A percentile compares a stretch with the other conserved stretches of the same genome.
phyloP scores from a whole-genome alignment of 768 basidiomycete species.

The Pulveroboletus sp. region DNA sequence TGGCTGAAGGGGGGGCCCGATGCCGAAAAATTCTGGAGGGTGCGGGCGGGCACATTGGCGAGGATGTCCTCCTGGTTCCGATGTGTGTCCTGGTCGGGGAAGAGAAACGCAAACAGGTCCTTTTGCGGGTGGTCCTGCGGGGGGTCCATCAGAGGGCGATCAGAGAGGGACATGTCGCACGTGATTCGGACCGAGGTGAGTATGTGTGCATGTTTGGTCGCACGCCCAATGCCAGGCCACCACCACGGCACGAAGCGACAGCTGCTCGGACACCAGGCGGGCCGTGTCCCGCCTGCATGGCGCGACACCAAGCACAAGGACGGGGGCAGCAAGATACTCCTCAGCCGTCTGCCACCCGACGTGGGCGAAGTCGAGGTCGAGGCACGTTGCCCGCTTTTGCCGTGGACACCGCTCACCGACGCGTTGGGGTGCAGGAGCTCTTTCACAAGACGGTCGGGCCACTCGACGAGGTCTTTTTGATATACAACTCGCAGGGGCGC shows the following conservation, averaged over 20 bases:
- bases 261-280: slow-evolving; percentile 57
- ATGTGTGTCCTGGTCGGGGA: slow-evolving; percentile 29
- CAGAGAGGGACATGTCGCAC: background rate
- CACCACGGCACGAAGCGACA: slow-evolving; percentile 55
- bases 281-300: slow-evolving; percentile 63
- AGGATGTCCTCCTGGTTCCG: slow-evolving; percentile 19
- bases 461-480: slow-evolving; percentile 63
- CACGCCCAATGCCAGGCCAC: no score
- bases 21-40: slow-evolving; percentile 6
- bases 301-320: slow-evolving; percentile 38
- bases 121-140: slow-evolving; percentile 34
- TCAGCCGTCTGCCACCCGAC: slow-evolving; percentile 65
- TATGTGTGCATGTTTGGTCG: slow-evolving; percentile 9
- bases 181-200: slow-evolving; percentile 10
- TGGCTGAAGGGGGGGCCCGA: slow-evolving; percentile 16
- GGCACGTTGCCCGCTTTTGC: slow-evolving; percentile 35
- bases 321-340: slow-evolving; percentile 62
- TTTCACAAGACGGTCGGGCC: slow-evolving; percentile 78
- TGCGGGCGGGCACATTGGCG: background rate
- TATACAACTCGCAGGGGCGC: slow-evolving; percentile 72
- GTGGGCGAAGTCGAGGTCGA: slow-evolving; percentile 68
- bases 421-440: slow-evolving; percentile 54
- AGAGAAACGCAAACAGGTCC: slow-evolving; percentile 35
- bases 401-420: slow-evolving; percentile 1
- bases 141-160: background rate